A percentile compares a stretch with the other conserved stretches of the same genome.
These are phyloP conservation scores for Neocatenulostroma microsporum DNA, from an alignment of 2,329 filamentous ascomycete genomes.

Conservation along the genomic window DNA sequence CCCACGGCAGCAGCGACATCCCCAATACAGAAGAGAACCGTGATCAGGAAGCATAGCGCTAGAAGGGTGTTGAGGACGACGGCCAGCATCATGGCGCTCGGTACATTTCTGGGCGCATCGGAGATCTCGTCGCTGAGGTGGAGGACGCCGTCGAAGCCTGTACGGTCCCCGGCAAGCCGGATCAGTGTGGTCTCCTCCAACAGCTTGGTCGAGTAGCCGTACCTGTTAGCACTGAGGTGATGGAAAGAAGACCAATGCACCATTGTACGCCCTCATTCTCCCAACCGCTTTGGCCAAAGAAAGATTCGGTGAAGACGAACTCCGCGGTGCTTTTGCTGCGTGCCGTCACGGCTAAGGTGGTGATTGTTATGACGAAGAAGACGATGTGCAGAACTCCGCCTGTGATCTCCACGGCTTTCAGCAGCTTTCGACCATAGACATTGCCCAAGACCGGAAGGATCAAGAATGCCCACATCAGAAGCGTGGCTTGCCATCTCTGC, in stretches of 20 bases:
- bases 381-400: conserved; percentile 32
- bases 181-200: no score
- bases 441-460: conserved; percentile 28
- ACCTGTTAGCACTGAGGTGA: conserved; percentile 28
- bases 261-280: conserved; percentile 28
- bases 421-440: conserved; percentile 25
- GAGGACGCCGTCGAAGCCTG: conserved; percentile 43
- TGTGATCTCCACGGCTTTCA: conserved; percentile 34
- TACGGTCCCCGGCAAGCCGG: no score
- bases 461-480: conserved; percentile 33
- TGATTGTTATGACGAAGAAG: conserved; percentile 22
- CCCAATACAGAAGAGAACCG: conserved; percentile 39
- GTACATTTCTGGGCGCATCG: conserved; percentile 34
- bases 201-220: no score
- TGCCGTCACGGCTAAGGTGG: conserved; percentile 18
- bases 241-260: conserved; percentile 33
- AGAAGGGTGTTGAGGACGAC: conserved; percentile 37
- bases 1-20: conserved; percentile 22
- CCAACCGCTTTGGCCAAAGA: conserved; percentile 28
- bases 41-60: conserved; percentile 34
- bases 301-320: conserved; percentile 27
- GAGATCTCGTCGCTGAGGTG: conserved; percentile 42
- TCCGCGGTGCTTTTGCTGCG: conserved; percentile 27
- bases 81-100: conserved; percentile 39
- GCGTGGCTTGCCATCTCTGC: conserved; percentile 34